Conservation (phyloP, 495 filamentous ascomycete genomes). For the Filosporella fistucella region DNA sequence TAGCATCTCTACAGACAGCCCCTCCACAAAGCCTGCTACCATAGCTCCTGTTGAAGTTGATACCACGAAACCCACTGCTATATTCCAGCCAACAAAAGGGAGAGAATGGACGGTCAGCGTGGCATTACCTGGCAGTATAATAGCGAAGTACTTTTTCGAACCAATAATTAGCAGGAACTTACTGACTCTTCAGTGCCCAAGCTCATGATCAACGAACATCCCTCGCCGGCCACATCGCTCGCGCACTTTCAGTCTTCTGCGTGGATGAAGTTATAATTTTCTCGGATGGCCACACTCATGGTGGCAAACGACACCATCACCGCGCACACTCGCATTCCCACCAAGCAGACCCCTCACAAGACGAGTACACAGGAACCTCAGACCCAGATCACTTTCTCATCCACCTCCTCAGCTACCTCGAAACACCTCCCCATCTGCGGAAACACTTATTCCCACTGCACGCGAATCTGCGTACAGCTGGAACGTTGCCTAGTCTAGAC, state of each 20-base stretch:
- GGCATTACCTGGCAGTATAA: conserved; percentile 54
- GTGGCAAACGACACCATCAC: conserved; percentile 9
- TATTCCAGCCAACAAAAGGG: conserved; percentile 44
- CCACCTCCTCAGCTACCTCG: conserved; percentile 69
- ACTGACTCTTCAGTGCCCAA: conserved; percentile 35
- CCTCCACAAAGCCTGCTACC: no score
- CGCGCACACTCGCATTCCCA: conserved; percentile 25
- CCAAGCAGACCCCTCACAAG: conserved; percentile 33
- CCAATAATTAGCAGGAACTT: neutral
- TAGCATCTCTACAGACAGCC: conserved; percentile 6
- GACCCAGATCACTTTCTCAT: conserved; percentile 67
- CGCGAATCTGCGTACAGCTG: conserved; percentile 60
- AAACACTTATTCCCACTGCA: conserved; percentile 65
- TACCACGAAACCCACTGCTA: conserved; percentile 53
- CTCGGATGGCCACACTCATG: conserved; percentile 45
- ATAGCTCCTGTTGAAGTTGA: conserved; percentile 24
- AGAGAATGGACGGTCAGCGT: conserved; percentile 50
- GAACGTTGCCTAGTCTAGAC: conserved; percentile 63
- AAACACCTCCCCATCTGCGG: conserved; percentile 71
- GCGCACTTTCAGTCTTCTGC: conserved; percentile 68
- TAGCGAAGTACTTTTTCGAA: conserved; percentile 43
- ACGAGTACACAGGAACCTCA: conserved; percentile 55
- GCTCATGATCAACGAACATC: conserved; percentile 61
- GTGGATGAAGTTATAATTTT: conserved; percentile 76
- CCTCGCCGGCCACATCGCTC: conserved; percentile 63